Percentiles rank a stretch among this genome's conserved stretches.
These are phyloP conservation scores for Triticum turgidum DNA, from an alignment of 176 grass and related monocot genomes.

Conservation along the genomic window DNA sequence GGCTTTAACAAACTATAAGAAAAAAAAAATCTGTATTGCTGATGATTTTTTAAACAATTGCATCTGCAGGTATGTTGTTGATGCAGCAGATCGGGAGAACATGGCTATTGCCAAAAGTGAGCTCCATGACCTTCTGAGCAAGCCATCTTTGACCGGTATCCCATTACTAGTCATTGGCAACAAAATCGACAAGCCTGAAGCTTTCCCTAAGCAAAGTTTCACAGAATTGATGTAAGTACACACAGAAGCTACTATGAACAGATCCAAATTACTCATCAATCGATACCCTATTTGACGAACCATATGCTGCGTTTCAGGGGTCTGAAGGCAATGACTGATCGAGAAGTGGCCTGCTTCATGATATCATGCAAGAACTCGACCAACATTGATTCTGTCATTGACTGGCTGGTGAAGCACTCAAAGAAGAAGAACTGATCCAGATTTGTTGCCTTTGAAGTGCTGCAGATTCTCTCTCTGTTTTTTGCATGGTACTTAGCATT, in stretches of 20 bases:
- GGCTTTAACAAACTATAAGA: neutral
- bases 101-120: conserved; percentile 86
- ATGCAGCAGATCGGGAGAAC: conserved; percentile 87
- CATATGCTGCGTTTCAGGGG: conserved; percentile 47
- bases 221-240: conserved; percentile 72
- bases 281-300: neutral
- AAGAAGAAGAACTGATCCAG: conserved; percentile 82
- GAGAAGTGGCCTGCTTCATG: conserved; percentile 93
- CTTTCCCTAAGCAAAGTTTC: conserved; percentile 73
- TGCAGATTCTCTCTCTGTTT: conserved; percentile 25
- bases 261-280: neutral
- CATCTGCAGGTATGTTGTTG: conserved; percentile 85
- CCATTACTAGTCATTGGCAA: conserved; percentile 92
- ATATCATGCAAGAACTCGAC: conserved; percentile 99
- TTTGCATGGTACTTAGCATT: conserved; percentile 47
- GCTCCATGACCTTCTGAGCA: conserved; percentile 92
- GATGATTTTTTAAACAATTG: neutral
- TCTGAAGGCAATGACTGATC: conserved; percentile 59
- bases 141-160: conserved; percentile 77
- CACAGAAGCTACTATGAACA: neutral
- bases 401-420: conserved; percentile 96
- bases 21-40: neutral
- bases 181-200: conserved; percentile 84
- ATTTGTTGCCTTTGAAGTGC: neutral
- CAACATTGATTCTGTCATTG: conserved; percentile 86